Conservation (phyloP, 2,329 filamentous ascomycete genomes). For the Sporothrix phasma region DNA sequence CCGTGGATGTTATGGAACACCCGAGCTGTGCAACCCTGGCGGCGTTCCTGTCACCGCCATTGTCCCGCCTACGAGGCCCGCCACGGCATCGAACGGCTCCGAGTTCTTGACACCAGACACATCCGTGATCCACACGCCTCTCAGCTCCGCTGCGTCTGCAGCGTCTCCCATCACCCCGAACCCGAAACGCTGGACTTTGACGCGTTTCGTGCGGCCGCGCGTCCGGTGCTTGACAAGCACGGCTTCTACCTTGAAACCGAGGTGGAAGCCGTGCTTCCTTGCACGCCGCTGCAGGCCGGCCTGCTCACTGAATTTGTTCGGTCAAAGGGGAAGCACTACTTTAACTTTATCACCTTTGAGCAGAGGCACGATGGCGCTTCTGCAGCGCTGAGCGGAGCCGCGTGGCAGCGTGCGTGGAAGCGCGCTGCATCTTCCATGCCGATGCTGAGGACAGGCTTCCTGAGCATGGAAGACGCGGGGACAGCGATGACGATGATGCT, state of each 20-base stretch:
- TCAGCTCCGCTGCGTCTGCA: not conserved
- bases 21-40: conserved; percentile 31
- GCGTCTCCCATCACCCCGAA: not conserved
- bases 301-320: conserved; percentile 67
- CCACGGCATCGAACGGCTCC: not conserved
- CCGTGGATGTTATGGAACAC: conserved; percentile 64
- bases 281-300: conserved; percentile 68
- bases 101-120: not conserved
- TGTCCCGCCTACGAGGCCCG: not conserved
- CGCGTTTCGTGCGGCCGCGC: conserved; percentile 27
- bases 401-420: conserved; percentile 50
- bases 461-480: conserved; percentile 53
- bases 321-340: conserved; percentile 58
- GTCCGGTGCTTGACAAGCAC: conserved; percentile 21
- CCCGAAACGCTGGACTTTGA: conserved; percentile 28
- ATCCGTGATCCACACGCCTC: not conserved
- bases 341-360: conserved; percentile 58
- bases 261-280: conserved; percentile 58
- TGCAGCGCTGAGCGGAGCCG: conserved; percentile 22
- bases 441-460: conserved; percentile 70
- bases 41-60: not conserved
- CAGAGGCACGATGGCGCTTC: conserved; percentile 30
- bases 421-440: conserved; percentile 45
- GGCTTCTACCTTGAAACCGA: conserved; percentile 14
- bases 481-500: conserved; percentile 49